Conservation (phyloP, 1,284 basidiomycete species). For the Afroboletus lepidellus region DNA sequence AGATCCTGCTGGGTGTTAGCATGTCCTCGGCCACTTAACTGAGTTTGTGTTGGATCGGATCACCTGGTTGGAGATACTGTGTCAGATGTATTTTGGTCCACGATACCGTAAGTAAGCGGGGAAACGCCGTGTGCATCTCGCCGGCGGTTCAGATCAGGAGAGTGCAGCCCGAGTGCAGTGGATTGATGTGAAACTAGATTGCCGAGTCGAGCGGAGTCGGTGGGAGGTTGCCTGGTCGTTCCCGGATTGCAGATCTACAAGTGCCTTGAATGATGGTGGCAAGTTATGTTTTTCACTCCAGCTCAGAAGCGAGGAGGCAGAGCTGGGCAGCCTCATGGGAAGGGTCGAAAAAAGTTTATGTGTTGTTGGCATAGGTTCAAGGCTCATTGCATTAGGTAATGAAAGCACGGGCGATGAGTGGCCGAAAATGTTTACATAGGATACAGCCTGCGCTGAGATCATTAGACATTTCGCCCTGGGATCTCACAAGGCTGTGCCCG, state of each 20-base stretch:
- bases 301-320: neutral
- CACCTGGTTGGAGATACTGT: neutral
- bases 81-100: neutral
- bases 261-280: neutral
- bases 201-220: neutral
- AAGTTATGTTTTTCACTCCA: neutral
- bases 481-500: slow-evolving; percentile 20
- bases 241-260: neutral
- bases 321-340: too few species aligned
- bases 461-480: too few species aligned
- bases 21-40: neutral
- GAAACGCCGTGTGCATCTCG: neutral
- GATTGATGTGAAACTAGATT: neutral
- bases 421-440: neutral
- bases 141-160: neutral
- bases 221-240: neutral
- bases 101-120: neutral
- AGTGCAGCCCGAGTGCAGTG: neutral
- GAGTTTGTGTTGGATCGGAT: neutral
- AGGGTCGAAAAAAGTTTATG: too few species aligned
- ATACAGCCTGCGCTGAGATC: neutral
- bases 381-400: neutral
- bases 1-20: neutral
- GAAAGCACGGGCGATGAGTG: neutral
- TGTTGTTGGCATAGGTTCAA: too few species aligned